Base-by-base conservation (phyloP, 345 rosid genomes). In the Populus euphratica region DNA sequence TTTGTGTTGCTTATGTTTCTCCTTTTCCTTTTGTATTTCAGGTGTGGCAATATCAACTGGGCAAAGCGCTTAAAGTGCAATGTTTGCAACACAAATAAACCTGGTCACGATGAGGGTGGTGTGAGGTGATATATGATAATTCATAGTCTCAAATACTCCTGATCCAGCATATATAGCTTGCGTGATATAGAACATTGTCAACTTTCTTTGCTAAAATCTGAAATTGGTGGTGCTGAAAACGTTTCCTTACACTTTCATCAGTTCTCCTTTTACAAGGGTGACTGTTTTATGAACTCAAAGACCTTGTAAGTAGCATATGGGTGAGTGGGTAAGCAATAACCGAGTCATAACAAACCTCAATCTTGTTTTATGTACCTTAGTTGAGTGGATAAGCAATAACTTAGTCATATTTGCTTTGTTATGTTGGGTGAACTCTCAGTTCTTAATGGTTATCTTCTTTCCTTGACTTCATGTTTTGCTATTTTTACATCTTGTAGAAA, bases 1-100 rank as follows among this genome's bases (percentile, higher is more conserved):
- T 7, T 20, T 25, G 36, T 16, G 13, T 67, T 81, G 4, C 74
- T 69, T 27, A 56, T 43, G 47, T 68, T 47, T 25, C 25, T 50
- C 69, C 35, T 41, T 70, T 21, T 44, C 7, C 10, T 52, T 25
- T 81, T 23, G 54, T 69, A 39, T n/a, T 71, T 68, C 90, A 96
- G 98, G 97, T 96, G 99, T 83, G 99, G 90, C 83, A 93, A 96
- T 80, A 92, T 92, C 75, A 96, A 91, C 82, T 96, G 99, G 99
- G 99, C 98, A 77, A 96, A 96, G 87, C 96, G 98, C 72, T 71
- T 81, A 36, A 94, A 96, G 79, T 94, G 99, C 87, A 94, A 96
- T 81, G 89, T 96, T 80, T 94, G 98, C 87, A 96, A 96, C 87
- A 96, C 99, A 44, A 96, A 91, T 72, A 93, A 92, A 86, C 99